Evolutionary conservation across 2,329 filamentous ascomycete genomes (phyloP), one percentile per base, ranked within the genome.

Genomic region (Neocatenulostroma microsporum): DNA sequence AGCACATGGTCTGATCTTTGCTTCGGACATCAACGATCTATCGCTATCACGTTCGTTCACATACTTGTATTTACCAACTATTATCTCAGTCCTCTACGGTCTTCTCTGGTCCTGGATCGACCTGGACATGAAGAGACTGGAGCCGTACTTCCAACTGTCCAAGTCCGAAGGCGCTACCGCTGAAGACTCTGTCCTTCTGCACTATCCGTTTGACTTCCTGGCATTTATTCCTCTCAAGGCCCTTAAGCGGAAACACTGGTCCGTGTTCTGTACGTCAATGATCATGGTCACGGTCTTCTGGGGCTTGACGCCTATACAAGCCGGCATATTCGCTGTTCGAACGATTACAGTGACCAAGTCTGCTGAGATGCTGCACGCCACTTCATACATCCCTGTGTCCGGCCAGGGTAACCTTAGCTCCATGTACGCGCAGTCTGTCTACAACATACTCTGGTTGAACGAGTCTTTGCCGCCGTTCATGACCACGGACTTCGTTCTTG

Each of bases 81-180:
- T 78, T 0, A 34, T 77, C 0, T 68, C 74, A 0, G 68, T 79
- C 0, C 5, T 72, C 0, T 79, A 75, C 42, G 72, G 73, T 25
- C 61, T 78, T 1, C 30, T 70, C 0, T 80, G 75, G 74, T 66
- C 62, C 3, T 77, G 74, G 73, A 63, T 78, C 0, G 76, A 80
- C 34, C 50, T 80, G 0, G 73, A 81, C 23, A 59, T 66, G 0
- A 76, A 77, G 40, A 48, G 77, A 0, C 58, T 80, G 29, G 74
- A 81, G 21, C 76, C 76, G 0, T 81, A 70, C 61, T 68, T 76
- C 9, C 72, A 78, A 15, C 37, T 80, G 1, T 76, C 73, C 0
- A 68, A 64, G 8, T 11, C 46, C 0, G 45, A 50, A 0, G 75
- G 74, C 0, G 69, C 69, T 0, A 46, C 45, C 0, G 72, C 62